phyloP scores from a whole-genome alignment of 148 eudicot species.

The Amaranthus hypochondriacus region DNA sequence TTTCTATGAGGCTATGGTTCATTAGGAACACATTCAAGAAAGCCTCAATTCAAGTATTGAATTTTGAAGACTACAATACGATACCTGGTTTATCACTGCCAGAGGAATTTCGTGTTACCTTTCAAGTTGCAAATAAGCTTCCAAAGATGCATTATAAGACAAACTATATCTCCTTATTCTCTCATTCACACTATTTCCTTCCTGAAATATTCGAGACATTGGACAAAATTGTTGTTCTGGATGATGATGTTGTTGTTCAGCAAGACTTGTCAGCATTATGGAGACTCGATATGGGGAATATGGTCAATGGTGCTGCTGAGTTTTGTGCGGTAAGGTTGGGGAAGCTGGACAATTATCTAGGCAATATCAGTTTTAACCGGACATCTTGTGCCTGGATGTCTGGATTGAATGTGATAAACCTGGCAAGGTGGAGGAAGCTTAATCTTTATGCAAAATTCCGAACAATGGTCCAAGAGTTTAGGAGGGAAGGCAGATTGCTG shows the following conservation, averaged over 20 bases:
- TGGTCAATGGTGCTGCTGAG: slow-evolving; percentile 83
- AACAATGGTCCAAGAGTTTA: slow-evolving; percentile 49
- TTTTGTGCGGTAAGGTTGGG: slow-evolving; percentile 60
- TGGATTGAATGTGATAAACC: slow-evolving; percentile 82
- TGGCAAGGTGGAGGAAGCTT: slow-evolving; percentile 74
- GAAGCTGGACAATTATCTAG: slow-evolving; percentile 48
- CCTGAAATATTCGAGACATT: slow-evolving; percentile 60
- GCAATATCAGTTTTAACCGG: slow-evolving; percentile 35
- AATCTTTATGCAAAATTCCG: slow-evolving; percentile 49
- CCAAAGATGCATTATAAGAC: slow-evolving; percentile 47
- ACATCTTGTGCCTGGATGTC: slow-evolving; percentile 90
- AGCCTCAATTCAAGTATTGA: slow-evolving; percentile 70
- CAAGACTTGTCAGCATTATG: slow-evolving; percentile 74
- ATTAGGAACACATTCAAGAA: slow-evolving; percentile 53
- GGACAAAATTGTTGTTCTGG: slow-evolving; percentile 75
- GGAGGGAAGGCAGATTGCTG: slow-evolving; percentile 25
- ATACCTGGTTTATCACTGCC: slow-evolving; percentile 44
- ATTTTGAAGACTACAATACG: slow-evolving; percentile 58
- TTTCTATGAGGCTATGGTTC: slow-evolving; percentile 90
- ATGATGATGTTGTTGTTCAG: slow-evolving; percentile 85
- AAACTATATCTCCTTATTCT: slow-evolving; percentile 67
- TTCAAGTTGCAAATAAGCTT: slow-evolving; percentile 39
- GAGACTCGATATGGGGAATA: slow-evolving; percentile 65
- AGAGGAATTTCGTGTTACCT: slow-evolving; percentile 77
- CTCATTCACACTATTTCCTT: slow-evolving; percentile 72